Evolutionary conservation across 169 alveolate genomes (phyloP), one percentile per base, ranked within the genome.

Genomic region (Sarcocystis neurona): DNA sequence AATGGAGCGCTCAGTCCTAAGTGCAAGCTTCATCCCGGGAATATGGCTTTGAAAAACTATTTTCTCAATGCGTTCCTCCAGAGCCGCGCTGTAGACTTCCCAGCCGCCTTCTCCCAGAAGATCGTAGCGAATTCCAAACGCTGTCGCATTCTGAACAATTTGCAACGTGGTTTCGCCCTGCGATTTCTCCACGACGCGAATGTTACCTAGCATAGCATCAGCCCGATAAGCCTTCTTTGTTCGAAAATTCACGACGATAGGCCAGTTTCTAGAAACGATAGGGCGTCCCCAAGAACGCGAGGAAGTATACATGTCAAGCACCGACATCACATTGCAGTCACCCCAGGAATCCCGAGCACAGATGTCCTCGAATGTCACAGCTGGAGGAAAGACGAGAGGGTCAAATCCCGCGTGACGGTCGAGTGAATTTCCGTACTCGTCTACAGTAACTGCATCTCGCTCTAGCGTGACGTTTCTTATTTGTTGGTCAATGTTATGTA

Each of bases 321-420:
- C 94, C 32, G 89, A 85, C n/a, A 88, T 88, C 41, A 92, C 95
- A 20, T 89, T 86, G 70, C 95, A 92, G 77, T 87, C 88, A n/a
- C 92, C 95, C 88, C 90, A 90, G 12, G 95, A 82, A 43, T 85
- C 89, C n/a, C 85, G 88, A 20, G 92, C 88, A 56, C 95, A 92
- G 15, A 92, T 50, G 78, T 92, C 92, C 46, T 92, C 88, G 58
- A 58, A 92, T 4, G 92, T 92, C 27, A 92, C 12, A 0, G 1
- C 32, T 8, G 6, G 12, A 2, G 89, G 89, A 39, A 82, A 39
- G 46, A 6, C 60, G 8, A 60, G 43, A 1, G 88, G 56, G 20
- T 82, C 44, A n/a, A 41, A 66, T 30, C 27, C 58, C 20, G 34
- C 3, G 8, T 39, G 82, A 0, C 82, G 37, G 27, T 27, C 79